Evolutionary conservation across 306 rosid genomes (phyloP).

Genomic region (Ziziphus jujuba): DNA sequence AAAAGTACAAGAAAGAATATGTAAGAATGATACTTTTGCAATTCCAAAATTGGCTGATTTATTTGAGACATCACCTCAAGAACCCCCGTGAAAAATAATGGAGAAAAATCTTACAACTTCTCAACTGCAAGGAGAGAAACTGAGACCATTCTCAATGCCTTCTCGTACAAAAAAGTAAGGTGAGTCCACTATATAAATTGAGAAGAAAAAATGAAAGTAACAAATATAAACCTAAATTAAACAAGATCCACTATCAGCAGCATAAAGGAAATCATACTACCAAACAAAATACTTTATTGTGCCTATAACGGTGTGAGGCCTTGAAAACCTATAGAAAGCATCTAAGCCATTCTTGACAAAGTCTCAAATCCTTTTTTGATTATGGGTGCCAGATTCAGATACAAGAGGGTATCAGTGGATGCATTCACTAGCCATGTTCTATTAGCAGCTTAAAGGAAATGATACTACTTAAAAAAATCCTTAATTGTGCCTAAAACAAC

Average conservation of each 20-base stretch:
- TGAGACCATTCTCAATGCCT: conserved; percentile 94
- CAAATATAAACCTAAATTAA: no score
- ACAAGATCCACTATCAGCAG: neutral
- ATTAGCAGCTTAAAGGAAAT: no score
- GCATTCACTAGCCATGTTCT: conserved; percentile 52
- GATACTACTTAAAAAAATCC: no score
- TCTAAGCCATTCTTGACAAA: conserved; percentile 41
- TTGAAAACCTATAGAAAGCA: conserved; percentile 91
- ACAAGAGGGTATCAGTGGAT: conserved; percentile 62
- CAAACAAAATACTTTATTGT: conserved; percentile 63
- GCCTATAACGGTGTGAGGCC: conserved; percentile 98
- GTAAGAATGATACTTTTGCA: conserved; percentile 6
- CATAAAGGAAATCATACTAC: conserved; percentile 3
- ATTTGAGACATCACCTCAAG: conserved; percentile 64
- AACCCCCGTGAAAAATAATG: conserved; percentile 72
- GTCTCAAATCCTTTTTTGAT: conserved; percentile 41
- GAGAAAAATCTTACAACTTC: conserved; percentile 73
- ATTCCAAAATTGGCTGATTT: conserved; percentile 12
- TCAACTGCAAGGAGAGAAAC: conserved; percentile 85
- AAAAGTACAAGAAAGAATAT: conserved; percentile 25
- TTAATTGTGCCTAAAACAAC: no score
- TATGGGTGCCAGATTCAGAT: conserved; percentile 58
- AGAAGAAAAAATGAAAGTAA: conserved; percentile 6
- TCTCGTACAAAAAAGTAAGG: conserved; percentile 27
- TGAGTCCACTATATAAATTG: conserved; percentile 22